Evolutionary conservation across 345 rosid species (phyloP), one percentile per base, ranked within the genome.

Genomic region (Salix caprea): DNA sequence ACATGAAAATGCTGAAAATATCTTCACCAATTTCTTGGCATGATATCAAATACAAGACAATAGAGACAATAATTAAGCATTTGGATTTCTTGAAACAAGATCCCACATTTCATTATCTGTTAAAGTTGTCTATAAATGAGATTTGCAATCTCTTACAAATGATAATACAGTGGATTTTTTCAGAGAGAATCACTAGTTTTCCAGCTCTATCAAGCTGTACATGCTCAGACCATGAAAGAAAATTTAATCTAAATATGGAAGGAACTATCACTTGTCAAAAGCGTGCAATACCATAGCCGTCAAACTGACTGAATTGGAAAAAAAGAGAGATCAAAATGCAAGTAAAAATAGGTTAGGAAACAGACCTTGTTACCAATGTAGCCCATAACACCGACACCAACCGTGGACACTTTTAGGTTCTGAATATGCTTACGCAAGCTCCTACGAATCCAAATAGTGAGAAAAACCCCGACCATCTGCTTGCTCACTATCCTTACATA

Each of bases 331-430:
- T 7, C 40, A 73, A 50, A 71, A 65, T 34, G 23, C 13, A 66
- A 79, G 46, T 34, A 16, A 72, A 71, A 75, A 9, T 42, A 67
- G 73, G 71, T 65, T 36, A 64, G 66, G 84, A 74, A 85, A 74
- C 78, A 71, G 21, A 94, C 98, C 95, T 92, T 94, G 84, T 94
- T 94, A 75, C 98, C 98, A 67, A 94, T 94, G 86, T 90, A 94
- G 87, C 98, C 98, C 98, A 94, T 94, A 28, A 82, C 87, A 40
- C 98, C 97, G 81, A 94, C 98, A 71, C 97, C 97, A 80, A 94
- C 97, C 72, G 94, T 90, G 15, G 97, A 92, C 23, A 91, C 97
- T 83, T 87, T 88, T 71, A 94, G 71, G 77, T 92, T 91, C 78
- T 88, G 96, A 79, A 92, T 92, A 83, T 90, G 89, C 84, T 86